Conservation (phyloP, 164 flowering plant species). For the Chimonanthus salicifolius region DNA sequence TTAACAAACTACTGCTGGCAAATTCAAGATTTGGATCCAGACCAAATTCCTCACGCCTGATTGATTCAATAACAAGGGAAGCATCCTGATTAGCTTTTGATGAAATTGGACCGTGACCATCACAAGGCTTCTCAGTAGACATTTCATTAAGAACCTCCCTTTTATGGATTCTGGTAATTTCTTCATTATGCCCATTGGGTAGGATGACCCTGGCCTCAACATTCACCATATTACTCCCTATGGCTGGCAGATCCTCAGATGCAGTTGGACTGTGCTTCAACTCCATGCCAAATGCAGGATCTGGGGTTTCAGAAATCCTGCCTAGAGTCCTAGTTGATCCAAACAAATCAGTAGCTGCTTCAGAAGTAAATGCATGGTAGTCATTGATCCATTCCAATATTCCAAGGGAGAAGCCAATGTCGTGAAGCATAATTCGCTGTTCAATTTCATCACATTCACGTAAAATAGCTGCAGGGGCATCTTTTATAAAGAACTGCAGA, state of each 20-base stretch:
- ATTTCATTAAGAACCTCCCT: constrained; percentile 9
- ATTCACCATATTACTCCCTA: constrained; percentile 12
- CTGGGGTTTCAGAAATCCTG: constrained; percentile 10
- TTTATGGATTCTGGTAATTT: constrained; percentile 12
- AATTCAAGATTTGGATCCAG: constrained; percentile 49
- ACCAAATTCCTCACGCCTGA: constrained; percentile 94
- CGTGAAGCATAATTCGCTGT: constrained; percentile 82
- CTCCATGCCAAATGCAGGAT: constrained; percentile 10
- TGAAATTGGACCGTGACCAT: not conserved
- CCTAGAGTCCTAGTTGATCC: constrained; percentile 13
- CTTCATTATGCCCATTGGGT: constrained; percentile 9
- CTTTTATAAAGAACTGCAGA: constrained; percentile 39
- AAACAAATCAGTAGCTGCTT: constrained; percentile 13
- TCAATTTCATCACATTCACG: constrained; percentile 45
- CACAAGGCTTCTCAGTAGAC: constrained; percentile 13
- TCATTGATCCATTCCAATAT: constrained; percentile 79
- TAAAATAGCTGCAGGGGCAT: constrained; percentile 57
- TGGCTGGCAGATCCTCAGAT: not conserved
- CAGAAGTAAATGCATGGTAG: constrained; percentile 40
- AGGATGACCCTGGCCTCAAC: constrained; percentile 1
- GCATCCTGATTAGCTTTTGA: constrained; percentile 33
- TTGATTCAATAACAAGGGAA: constrained; percentile 53
- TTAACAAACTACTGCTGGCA: constrained; percentile 51
- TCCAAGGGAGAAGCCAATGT: constrained; percentile 79
- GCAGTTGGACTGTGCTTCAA: constrained; percentile 2